Conservation (phyloP, 2,329 filamentous ascomycete species). For the Fusarium sp. region DNA sequence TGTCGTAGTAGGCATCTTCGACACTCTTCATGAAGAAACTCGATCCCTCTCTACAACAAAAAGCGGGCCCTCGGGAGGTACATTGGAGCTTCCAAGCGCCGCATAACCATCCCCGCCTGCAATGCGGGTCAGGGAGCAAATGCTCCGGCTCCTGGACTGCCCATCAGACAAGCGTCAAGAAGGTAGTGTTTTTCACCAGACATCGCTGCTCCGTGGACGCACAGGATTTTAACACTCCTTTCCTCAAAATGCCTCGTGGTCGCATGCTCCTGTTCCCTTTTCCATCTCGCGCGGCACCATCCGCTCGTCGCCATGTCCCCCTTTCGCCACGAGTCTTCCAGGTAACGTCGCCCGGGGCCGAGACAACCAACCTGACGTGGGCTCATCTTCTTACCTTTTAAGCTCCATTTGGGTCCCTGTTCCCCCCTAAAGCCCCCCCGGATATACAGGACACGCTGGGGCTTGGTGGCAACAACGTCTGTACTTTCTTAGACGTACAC, state of each 20-base stretch:
- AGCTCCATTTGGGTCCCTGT: conserved; percentile 40
- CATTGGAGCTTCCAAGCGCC: conserved; percentile 49
- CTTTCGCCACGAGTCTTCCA: conserved; percentile 45
- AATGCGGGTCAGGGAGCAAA: conserved; percentile 52
- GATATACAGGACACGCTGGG: conserved; percentile 26
- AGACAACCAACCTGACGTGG: conserved; percentile 39
- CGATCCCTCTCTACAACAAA: conserved; percentile 25
- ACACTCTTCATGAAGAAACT: conserved; percentile 13
- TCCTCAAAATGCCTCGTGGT: conserved; percentile 52
- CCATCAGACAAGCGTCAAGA: conserved; percentile 44
- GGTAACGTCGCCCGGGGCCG: conserved; percentile 41
- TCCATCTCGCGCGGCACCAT: conserved; percentile 35
- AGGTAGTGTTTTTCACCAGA: conserved; percentile 46
- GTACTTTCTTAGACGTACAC: conserved; percentile 10
- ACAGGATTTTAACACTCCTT: conserved; percentile 47
- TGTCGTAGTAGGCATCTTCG: not conserved
- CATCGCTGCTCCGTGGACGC: conserved; percentile 45
- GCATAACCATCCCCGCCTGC: conserved; percentile 50
- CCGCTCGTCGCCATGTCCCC: conserved; percentile 42
- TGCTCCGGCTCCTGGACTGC: conserved; percentile 51
- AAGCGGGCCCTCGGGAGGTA: conserved; percentile 31
- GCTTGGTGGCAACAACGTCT: conserved; percentile 43
- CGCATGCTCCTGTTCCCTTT: conserved; percentile 42
- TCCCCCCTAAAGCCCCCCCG: conserved; percentile 33
- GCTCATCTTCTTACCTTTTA: conserved; percentile 34